Evolutionary conservation across 75 land plant genomes (phyloP).

Genomic region (Pinus taeda): DNA sequence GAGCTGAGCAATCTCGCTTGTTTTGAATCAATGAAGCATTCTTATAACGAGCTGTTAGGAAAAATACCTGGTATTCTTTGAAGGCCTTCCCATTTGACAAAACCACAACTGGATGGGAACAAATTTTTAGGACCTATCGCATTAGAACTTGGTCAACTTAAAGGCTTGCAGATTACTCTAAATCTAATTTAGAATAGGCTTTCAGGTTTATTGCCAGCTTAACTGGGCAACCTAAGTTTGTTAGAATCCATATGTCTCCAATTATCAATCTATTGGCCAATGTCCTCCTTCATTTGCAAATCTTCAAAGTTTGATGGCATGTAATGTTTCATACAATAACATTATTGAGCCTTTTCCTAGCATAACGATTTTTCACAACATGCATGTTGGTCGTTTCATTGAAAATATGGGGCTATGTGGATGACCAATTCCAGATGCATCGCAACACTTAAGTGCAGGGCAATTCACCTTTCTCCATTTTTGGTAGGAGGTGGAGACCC

Average conservation of each 20-base stretch:
- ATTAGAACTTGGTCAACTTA: slow-evolving; percentile 48
- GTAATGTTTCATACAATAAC: slow-evolving; percentile 73
- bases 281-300: slow-evolving; percentile 52
- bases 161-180: slow-evolving; percentile 62
- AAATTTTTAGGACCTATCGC: slow-evolving; percentile 61
- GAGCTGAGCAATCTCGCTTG: slow-evolving; percentile 48
- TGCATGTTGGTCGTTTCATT: slow-evolving; percentile 59
- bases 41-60: slow-evolving; percentile 64
- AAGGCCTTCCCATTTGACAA: slow-evolving; percentile 54
- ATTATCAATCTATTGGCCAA: slow-evolving; percentile 54
- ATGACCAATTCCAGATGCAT: slow-evolving; percentile 28
- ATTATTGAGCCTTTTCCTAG: slow-evolving; percentile 64
- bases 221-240: slow-evolving; percentile 55
- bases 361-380: slow-evolving; percentile 38
- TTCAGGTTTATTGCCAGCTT: slow-evolving; percentile 50
- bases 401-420: slow-evolving; percentile 90
- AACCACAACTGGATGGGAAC: slow-evolving; percentile 75
- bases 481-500: slow-evolving; percentile 1
- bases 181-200: slow-evolving; percentile 60
- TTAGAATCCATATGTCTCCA: slow-evolving; percentile 52
- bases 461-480: slow-evolving; percentile 13
- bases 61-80: slow-evolving; percentile 59
- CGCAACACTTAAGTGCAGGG: neutral
- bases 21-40: slow-evolving; percentile 53
- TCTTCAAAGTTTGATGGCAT: slow-evolving; percentile 46